Base-by-base conservation (phyloP, 1,139 yeast genomes). In the Diutina mesorugosa region DNA sequence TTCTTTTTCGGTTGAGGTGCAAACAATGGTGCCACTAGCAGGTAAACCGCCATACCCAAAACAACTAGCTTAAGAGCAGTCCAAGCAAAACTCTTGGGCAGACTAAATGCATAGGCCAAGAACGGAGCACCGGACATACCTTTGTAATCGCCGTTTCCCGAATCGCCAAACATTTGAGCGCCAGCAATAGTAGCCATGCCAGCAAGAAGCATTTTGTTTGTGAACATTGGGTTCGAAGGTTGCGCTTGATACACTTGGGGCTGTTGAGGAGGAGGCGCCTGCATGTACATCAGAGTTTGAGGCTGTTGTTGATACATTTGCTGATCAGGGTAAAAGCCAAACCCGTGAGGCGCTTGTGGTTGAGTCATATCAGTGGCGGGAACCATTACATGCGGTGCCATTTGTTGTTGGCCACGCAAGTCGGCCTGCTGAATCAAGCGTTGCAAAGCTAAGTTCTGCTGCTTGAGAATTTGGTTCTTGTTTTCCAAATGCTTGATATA, bases 401-500 rank as follows among this genome's bases (percentile, higher is more conserved):
- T 57, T 56, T 60, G 58, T 35, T 57, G 55, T 57, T 61, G 48
- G 54, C 64, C 60, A 12, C 62, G 56, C 48, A 55, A 58, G 30
- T 66, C 70, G 14, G 73, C 73, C 41, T 68, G 67, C 55, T 67
- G 68, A 55, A 72, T 66, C 60, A 74, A 62, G 56, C 68, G 69
- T 61, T 77, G 80, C 61, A 86, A 71, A 48, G 73, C 75, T 5
- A 72, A 66, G 62, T 83, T 79, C 64, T 88, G 91, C 57, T 75
- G 72, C 60, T 70, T 72, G 62, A 88, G 73, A 18, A 71, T 63
- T 2, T 76, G 79, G 66, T 89, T 89, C 64, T 87, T 86, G 57
- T 71, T 69, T 66, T 90, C 95, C 66, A 91, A 76, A 69, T 90
- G 96, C 63, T 80, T 78, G 63, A 91, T 90, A 66, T 90, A 91